A percentile compares a stretch with the other conserved stretches of the same genome.
These are phyloP conservation scores for Chaetothyriales sp. DNA, from an alignment of 2,329 filamentous ascomycete species.

Conservation along the genomic window DNA sequence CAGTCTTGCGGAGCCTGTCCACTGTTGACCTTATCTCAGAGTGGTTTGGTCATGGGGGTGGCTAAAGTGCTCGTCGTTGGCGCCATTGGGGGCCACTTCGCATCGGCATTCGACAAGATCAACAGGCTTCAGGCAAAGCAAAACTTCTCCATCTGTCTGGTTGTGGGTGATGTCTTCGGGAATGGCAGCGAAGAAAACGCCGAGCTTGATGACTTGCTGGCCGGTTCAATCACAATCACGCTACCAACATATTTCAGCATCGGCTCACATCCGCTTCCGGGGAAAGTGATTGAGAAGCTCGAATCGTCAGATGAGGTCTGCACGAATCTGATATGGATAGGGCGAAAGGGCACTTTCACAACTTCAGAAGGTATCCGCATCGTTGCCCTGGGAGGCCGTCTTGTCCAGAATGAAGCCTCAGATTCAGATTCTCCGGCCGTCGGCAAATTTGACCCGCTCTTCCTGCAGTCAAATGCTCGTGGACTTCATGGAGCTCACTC, in stretches of 20 bases:
- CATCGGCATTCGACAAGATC: constrained; percentile 65
- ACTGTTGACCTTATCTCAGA: not conserved
- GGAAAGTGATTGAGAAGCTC: constrained; percentile 56
- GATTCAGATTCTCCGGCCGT: constrained; percentile 43
- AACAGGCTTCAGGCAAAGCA: constrained; percentile 73
- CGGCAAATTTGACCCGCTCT: constrained; percentile 63
- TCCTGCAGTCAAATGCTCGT: constrained; percentile 64
- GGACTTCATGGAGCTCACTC: constrained; percentile 60
- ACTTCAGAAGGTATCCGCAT: constrained; percentile 82
- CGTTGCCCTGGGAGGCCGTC: constrained; percentile 65
- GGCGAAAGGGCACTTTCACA: constrained; percentile 74
- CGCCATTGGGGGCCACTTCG: constrained; percentile 64
- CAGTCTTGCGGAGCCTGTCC: not conserved
- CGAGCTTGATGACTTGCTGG: constrained; percentile 51
- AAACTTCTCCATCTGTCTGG: constrained; percentile 69
- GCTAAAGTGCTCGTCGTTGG: constrained; percentile 49
- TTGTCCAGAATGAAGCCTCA: constrained; percentile 44
- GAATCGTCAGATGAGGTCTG: constrained; percentile 63
- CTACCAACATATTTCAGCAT: constrained; percentile 86
- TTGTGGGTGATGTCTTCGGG: constrained; percentile 69
- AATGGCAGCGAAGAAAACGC: constrained; percentile 32
- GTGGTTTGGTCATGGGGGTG: constrained; percentile 1
- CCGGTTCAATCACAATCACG: constrained; percentile 59
- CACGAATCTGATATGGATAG: constrained; percentile 80
- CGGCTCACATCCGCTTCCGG: constrained; percentile 58